Conservation (phyloP, 352 stramenopile genomes). For the Plasmopara muralis region DNA sequence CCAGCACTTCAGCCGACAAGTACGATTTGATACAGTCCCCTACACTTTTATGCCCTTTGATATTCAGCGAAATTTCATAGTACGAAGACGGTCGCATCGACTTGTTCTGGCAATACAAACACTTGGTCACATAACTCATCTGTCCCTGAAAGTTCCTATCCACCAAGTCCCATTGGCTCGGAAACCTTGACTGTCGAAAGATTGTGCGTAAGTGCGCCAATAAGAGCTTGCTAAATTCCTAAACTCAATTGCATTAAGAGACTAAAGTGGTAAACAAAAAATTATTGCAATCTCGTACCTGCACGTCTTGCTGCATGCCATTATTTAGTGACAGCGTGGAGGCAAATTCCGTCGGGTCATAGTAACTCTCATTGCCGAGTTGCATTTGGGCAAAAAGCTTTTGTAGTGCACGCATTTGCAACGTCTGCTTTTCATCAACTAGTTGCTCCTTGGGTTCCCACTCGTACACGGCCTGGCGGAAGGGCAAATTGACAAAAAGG, state of each 20-base stretch:
- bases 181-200: conserved; percentile 56
- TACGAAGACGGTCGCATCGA: conserved; percentile 65
- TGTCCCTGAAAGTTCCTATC: conserved; percentile 74
- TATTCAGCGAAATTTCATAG: conserved; percentile 84
- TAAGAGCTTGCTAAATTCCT: conserved; percentile 87
- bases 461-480: conserved; percentile 72
- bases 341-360: conserved; percentile 75
- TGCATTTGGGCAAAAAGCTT: conserved; percentile 83
- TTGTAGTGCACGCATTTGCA: conserved; percentile 76
- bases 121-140: conserved; percentile 83
- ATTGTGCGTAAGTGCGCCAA: conserved; percentile 71
- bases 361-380: conserved; percentile 54
- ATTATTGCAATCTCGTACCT: conserved; percentile 30
- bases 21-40: conserved; percentile 69
- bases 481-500: conserved; percentile 64
- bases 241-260: conserved; percentile 6
- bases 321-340: conserved; percentile 74
- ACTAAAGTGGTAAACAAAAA: conserved; percentile 1
- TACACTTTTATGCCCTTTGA: conserved; percentile 74
- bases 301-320: conserved; percentile 81
- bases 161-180: conserved; percentile 55
- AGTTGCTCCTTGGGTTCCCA: conserved; percentile 60
- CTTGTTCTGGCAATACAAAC: conserved; percentile 55
- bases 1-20: conserved; percentile 60
- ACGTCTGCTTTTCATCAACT: conserved; percentile 40